phyloP scores from a whole-genome alignment of 2,329 filamentous ascomycete species.

The Aphanoascus verrucosus region DNA sequence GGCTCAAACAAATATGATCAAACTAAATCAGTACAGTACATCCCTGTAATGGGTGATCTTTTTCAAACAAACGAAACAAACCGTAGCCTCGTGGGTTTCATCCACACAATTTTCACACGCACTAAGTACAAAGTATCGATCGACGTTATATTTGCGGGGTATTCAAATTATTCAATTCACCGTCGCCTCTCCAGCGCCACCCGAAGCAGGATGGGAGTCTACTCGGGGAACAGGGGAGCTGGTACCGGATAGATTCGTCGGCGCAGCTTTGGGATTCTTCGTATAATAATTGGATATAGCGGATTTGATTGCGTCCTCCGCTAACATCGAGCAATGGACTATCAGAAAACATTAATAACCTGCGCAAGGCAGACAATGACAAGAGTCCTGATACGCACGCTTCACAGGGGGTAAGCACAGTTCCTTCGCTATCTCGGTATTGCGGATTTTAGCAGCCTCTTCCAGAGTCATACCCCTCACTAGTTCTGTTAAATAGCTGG shows the following conservation, averaged over 20 bases:
- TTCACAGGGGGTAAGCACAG: constrained; percentile 81
- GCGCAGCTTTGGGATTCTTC: constrained; percentile 68
- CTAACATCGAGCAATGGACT: constrained; percentile 89
- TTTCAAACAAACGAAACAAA: no score
- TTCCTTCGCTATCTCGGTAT: constrained; percentile 97
- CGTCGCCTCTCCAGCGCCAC: not conserved
- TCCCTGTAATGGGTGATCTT: no score
- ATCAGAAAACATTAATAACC: constrained; percentile 9
- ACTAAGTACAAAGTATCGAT: no score
- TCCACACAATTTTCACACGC: no score
- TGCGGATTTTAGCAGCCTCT: constrained; percentile 83
- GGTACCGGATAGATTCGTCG: constrained; percentile 68
- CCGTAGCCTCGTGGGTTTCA: no score
- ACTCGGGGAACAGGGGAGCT: constrained; percentile 56
- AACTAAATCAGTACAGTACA: no score
- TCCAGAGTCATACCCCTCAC: constrained; percentile 94
- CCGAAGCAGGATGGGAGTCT: constrained; percentile 37
- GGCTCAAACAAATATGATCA: no score
- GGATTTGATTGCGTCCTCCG: constrained; percentile 85
- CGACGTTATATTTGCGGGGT: not conserved
- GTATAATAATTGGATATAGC: constrained; percentile 85
- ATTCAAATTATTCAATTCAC: not conserved
- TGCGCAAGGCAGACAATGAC: not conserved
- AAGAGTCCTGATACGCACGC: constrained; percentile 44
- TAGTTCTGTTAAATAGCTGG: constrained; percentile 86